phyloP scores from a whole-genome alignment of 306 rosid genomes.

The Benincasa hispida region DNA sequence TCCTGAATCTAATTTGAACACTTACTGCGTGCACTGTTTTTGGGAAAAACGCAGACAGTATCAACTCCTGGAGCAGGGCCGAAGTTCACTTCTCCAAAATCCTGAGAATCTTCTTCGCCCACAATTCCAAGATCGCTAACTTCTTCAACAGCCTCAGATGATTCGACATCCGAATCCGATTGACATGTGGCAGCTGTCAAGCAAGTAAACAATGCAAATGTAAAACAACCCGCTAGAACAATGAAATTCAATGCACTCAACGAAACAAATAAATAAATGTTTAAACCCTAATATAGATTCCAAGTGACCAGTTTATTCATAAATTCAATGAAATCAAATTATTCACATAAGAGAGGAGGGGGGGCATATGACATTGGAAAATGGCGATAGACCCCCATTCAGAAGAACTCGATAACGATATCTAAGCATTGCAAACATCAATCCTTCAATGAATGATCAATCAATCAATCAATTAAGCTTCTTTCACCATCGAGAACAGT shows the following conservation, averaged over 20 bases:
- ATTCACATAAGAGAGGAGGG: background rate
- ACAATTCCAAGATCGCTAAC: slow-evolving; percentile 61
- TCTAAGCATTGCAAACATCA: background rate
- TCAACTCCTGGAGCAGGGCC: slow-evolving; percentile 70
- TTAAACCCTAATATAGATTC: background rate
- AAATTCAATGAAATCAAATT: background rate
- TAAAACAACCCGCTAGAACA: background rate
- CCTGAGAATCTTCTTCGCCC: slow-evolving; percentile 64
- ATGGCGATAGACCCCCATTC: background rate
- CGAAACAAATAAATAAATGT: background rate
- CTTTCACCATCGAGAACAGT: background rate
- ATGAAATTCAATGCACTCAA: background rate
- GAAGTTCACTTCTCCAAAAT: slow-evolving; percentile 44
- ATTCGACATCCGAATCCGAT: slow-evolving; percentile 35
- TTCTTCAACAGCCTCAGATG: slow-evolving; percentile 41
- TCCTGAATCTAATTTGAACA: background rate
- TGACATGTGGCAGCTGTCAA: slow-evolving; percentile 60
- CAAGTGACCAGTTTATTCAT: background rate
- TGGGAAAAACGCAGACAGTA: slow-evolving; percentile 60
- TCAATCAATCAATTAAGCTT: background rate
- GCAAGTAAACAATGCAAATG: background rate
- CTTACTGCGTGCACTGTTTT: slow-evolving; percentile 61
- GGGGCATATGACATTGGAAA: background rate
- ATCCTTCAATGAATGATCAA: background rate
- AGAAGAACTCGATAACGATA: background rate